Conservation (phyloP, 345 rosid species). For the Raphanus raphanistrum region DNA sequence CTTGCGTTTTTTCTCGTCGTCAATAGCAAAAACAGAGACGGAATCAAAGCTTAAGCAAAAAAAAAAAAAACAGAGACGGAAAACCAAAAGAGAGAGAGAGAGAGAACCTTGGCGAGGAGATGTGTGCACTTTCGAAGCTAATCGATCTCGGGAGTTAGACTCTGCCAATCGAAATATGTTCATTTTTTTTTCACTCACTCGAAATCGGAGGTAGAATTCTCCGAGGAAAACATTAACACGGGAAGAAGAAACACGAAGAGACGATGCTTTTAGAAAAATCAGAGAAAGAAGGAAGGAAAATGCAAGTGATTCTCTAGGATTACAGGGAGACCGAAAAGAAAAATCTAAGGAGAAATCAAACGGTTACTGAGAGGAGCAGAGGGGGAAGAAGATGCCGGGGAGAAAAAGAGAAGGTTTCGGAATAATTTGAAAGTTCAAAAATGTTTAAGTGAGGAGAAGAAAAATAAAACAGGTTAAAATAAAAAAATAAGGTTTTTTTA, state of each 20-base stretch:
- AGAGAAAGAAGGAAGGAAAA: slow-evolving; percentile 24
- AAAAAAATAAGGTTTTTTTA: background rate
- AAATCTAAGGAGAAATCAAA: background rate
- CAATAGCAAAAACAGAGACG: slow-evolving; percentile 12
- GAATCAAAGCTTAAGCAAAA: too few species aligned
- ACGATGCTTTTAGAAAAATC: slow-evolving; percentile 36
- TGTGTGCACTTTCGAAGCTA: slow-evolving; percentile 20
- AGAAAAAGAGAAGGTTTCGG: slow-evolving; percentile 17
- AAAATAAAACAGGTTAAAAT: background rate
- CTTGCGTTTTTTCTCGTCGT: slow-evolving; percentile 26
- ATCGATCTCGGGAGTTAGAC: slow-evolving; percentile 41
- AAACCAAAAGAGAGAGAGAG: background rate
- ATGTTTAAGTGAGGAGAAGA: slow-evolving; percentile 30
- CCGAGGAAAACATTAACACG: background rate
- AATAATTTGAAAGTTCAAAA: slow-evolving; percentile 71
- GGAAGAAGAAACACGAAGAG: background rate
- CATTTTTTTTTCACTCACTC: slow-evolving; percentile 48
- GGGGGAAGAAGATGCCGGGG: slow-evolving; percentile 32
- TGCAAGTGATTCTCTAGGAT: background rate
- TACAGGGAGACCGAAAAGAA: slow-evolving; percentile 29
- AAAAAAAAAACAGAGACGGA: slow-evolving; percentile 19
- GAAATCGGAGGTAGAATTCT: slow-evolving; percentile 5
- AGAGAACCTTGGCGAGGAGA: slow-evolving; percentile 47
- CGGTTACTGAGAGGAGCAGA: background rate
- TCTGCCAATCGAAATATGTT: slow-evolving; percentile 44